A percentile compares a stretch with the other conserved stretches of the same genome.
These are phyloP conservation scores for Hemileccinum impolitum DNA, from an alignment of 768 basidiomycete genomes.

Conservation along the genomic window DNA sequence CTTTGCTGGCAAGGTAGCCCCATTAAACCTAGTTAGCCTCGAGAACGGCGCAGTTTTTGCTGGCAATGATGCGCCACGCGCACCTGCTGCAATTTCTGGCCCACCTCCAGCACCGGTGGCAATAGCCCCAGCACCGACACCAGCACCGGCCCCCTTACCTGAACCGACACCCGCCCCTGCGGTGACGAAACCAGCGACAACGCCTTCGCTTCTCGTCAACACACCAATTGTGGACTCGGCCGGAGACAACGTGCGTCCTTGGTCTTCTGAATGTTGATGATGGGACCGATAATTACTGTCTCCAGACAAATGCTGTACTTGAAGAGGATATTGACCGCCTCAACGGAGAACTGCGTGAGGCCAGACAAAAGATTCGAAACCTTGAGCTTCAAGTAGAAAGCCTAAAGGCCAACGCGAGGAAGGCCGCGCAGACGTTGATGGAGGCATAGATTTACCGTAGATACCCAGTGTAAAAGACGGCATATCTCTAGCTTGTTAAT, in stretches of 20 bases:
- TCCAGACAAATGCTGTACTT: slow-evolving; percentile 27
- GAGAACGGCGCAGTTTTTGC: slow-evolving; percentile 57
- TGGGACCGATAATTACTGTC: neutral
- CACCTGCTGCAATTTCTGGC: slow-evolving; percentile 29
- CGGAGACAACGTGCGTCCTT: slow-evolving; percentile 31
- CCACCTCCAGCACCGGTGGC: slow-evolving; percentile 22
- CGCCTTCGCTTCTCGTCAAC: slow-evolving; percentile 4
- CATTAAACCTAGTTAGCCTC: slow-evolving; percentile 78
- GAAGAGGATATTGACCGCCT: slow-evolving; percentile 62
- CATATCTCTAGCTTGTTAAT: too few relatives aligned
- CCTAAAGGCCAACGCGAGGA: slow-evolving; percentile 69
- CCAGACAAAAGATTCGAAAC: slow-evolving; percentile 76
- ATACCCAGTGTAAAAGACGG: too few relatives aligned
- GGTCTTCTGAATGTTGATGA: slow-evolving; percentile 3
- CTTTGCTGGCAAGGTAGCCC: slow-evolving; percentile 77
- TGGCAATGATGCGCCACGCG: slow-evolving; percentile 22
- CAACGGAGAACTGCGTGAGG: slow-evolving; percentile 67
- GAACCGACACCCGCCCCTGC: slow-evolving; percentile 34
- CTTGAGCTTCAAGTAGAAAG: slow-evolving; percentile 81
- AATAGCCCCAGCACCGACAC: slow-evolving; percentile 13
- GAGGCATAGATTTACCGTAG: slow-evolving; percentile 25
- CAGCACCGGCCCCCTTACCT: slow-evolving; percentile 29
- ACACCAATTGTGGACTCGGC: slow-evolving; percentile 1
- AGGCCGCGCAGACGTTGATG: slow-evolving; percentile 64
- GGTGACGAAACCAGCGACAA: slow-evolving; percentile 31